Evolutionary conservation across 1,139 yeast genomes (phyloP), one percentile per base, ranked within the genome.

Genomic region (Zygoascus hellenicus): DNA sequence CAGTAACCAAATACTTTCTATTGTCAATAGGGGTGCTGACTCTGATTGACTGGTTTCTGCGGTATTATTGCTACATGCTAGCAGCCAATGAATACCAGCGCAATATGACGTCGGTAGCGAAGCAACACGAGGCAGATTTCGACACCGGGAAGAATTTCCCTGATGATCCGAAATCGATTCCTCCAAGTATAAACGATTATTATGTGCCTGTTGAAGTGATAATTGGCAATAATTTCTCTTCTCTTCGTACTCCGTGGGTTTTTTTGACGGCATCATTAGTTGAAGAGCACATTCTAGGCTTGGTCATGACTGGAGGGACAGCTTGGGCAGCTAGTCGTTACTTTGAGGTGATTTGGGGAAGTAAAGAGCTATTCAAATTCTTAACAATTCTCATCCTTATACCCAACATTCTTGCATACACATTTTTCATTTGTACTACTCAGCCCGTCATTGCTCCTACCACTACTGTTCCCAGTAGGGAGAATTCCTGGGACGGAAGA

Each of bases 1-100:
- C 98, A 1, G 97, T 90, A 7, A 86, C 96, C 7, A 92, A 83
- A 62, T 74, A 85, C 58, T 77, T 82, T 14, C 96, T 97, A 66
- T 89, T 94, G 5, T 94, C 84, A 46, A 33, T 47, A 41, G 47
- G 26, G 30, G 19, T 40, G 9, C 29, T 36, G 16, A 34, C 50
- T 6, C 61, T 69, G 46, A 54, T 71, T 2, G 51, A 13, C 53
- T 65, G 6, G 67, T 76, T 2, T 17, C 62, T 3, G 50, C 63
- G 3, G 59, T 70, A 13, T 67, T 64, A 30, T 52, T 62, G 32
- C 48, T 70, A 34, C 67, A 46, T 54, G 19, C 43, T 52, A 5
- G 48, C 50, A 6, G 44, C 48, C 11, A 46, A 48, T 28, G 38
- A 41, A 9, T 34, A 38, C 16, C 31, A 41, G 14, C 32, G 19